Evolutionary conservation across 2,329 filamentous ascomycete species (phyloP).

Genomic region (Basipetospora sp.): DNA sequence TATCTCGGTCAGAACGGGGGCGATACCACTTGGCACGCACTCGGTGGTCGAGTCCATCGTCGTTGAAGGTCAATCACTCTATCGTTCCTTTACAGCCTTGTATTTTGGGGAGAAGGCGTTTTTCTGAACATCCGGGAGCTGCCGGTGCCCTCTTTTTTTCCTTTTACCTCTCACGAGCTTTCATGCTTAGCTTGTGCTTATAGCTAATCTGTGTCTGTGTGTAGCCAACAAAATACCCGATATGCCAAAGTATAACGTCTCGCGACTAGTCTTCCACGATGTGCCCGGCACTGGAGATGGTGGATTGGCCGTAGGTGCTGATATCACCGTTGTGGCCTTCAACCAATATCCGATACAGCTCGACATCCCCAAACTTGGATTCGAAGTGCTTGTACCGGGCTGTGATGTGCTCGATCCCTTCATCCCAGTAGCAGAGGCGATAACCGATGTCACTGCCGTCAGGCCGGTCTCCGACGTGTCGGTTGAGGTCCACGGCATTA

Average conservation of each 20-base stretch:
- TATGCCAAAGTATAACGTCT: slow-evolving; percentile 71
- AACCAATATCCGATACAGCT: slow-evolving; percentile 71
- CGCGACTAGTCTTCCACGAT: slow-evolving; percentile 66
- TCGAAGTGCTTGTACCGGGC: slow-evolving; percentile 72
- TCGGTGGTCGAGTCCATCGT: slow-evolving; percentile 57
- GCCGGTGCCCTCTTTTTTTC: background rate
- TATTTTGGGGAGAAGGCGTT: slow-evolving; percentile 46
- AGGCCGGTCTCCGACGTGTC: slow-evolving; percentile 52
- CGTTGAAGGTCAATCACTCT: slow-evolving; percentile 71
- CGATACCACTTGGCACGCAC: slow-evolving; percentile 67
- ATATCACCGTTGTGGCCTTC: slow-evolving; percentile 55
- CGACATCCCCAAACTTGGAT: slow-evolving; percentile 63
- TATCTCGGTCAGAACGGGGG: slow-evolving; percentile 61
- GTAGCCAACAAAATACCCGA: slow-evolving; percentile 56
- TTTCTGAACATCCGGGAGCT: background rate
- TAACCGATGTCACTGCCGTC: slow-evolving; percentile 52
- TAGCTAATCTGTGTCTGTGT: slow-evolving; percentile 20
- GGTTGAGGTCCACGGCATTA: slow-evolving; percentile 55
- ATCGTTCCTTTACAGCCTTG: slow-evolving; percentile 44
- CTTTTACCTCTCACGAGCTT: background rate
- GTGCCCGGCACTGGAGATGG: slow-evolving; percentile 33
- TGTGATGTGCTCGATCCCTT: slow-evolving; percentile 57
- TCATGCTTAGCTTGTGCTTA: slow-evolving; percentile 14
- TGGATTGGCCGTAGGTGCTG: slow-evolving; percentile 58
- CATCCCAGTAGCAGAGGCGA: slow-evolving; percentile 65